A percentile compares a stretch with the other conserved stretches of the same genome.
These are phyloP conservation scores for Mycena leptocephala DNA, from an alignment of 768 basidiomycete species.

Conservation along the genomic window DNA sequence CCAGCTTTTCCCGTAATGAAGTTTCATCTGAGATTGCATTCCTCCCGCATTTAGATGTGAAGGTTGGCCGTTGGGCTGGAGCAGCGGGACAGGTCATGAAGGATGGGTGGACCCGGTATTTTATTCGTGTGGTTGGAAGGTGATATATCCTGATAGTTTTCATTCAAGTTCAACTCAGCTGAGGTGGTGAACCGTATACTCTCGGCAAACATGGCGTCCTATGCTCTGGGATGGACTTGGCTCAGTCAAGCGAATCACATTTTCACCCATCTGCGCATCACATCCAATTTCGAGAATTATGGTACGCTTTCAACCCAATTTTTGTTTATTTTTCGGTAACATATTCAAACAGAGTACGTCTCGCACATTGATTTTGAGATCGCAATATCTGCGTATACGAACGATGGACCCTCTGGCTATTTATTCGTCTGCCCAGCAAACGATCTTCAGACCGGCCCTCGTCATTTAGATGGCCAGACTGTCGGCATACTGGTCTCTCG, in stretches of 20 bases:
- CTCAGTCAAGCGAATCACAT: slow-evolving; percentile 7
- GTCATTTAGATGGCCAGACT: slow-evolving; percentile 19
- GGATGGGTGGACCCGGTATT: slow-evolving; percentile 3
- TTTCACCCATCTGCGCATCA: neutral
- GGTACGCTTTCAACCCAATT: neutral
- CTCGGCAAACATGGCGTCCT: neutral
- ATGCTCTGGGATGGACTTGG: slow-evolving; percentile 7
- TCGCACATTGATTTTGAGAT: slow-evolving; percentile 2
- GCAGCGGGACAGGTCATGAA: neutral
- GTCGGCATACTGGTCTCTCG: slow-evolving; percentile 16
- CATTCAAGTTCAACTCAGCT: neutral
- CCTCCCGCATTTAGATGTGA: neutral
- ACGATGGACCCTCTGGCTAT: neutral
- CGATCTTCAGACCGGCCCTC: neutral
- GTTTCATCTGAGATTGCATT: slow-evolving; percentile 1
- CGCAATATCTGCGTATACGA: neutral
- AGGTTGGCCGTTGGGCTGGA: neutral
- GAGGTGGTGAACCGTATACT: neutral
- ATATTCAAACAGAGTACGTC: neutral
- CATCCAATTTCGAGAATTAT: slow-evolving; percentile 1
- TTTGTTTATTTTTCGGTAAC: neutral
- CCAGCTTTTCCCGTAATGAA: neutral
- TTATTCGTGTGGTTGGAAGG: neutral
- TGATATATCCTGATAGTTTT: neutral
- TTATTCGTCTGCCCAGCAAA: slow-evolving; percentile 8